These are phyloP conservation scores for Amanita exitialis DNA, from an alignment of 768 basidiomycete species.

Conservation along the genomic window DNA sequence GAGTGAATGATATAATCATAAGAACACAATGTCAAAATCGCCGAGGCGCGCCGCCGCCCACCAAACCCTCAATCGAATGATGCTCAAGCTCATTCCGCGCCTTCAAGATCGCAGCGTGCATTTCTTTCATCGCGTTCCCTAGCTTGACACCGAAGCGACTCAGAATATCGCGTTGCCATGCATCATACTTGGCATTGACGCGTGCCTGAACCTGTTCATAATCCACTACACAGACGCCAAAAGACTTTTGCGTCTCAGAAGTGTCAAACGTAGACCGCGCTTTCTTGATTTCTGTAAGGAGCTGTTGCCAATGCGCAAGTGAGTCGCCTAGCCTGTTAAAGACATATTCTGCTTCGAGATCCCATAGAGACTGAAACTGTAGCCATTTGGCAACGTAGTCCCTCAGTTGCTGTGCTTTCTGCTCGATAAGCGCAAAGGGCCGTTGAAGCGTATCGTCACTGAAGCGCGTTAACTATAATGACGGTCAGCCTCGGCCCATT, in stretches of 20 bases:
- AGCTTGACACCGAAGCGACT: slow-evolving; percentile 89
- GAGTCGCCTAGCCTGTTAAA: slow-evolving; percentile 94
- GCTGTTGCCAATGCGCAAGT: slow-evolving; percentile 88
- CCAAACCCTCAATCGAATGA: slow-evolving; percentile 89
- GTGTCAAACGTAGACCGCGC: slow-evolving; percentile 95
- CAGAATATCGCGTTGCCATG: slow-evolving; percentile 95
- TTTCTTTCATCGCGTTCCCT: slow-evolving; percentile 94
- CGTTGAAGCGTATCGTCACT: slow-evolving; percentile 63
- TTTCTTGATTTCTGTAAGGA: slow-evolving; percentile 95
- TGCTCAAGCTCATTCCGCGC: slow-evolving; percentile 93
- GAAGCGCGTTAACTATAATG: slow-evolving; percentile 59
- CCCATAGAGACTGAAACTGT: slow-evolving; percentile 98
- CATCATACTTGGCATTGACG: slow-evolving; percentile 97
- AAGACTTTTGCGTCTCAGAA: slow-evolving; percentile 83
- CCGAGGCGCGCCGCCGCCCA: slow-evolving; percentile 42
- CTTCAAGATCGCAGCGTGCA: slow-evolving; percentile 88
- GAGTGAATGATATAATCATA: slow-evolving; percentile 1
- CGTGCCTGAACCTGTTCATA: slow-evolving; percentile 97
- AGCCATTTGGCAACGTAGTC: slow-evolving; percentile 97
- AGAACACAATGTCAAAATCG: slow-evolving; percentile 30
- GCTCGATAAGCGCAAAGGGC: slow-evolving; percentile 81
- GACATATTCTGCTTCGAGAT: slow-evolving; percentile 93
- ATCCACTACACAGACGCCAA: slow-evolving; percentile 91
- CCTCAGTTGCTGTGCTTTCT: slow-evolving; percentile 76
- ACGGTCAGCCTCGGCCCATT: slow-evolving; percentile 8